These are phyloP conservation scores for Zygoascus flipseniorum DNA, from an alignment of 805 yeast genomes.

Conservation along the genomic window DNA sequence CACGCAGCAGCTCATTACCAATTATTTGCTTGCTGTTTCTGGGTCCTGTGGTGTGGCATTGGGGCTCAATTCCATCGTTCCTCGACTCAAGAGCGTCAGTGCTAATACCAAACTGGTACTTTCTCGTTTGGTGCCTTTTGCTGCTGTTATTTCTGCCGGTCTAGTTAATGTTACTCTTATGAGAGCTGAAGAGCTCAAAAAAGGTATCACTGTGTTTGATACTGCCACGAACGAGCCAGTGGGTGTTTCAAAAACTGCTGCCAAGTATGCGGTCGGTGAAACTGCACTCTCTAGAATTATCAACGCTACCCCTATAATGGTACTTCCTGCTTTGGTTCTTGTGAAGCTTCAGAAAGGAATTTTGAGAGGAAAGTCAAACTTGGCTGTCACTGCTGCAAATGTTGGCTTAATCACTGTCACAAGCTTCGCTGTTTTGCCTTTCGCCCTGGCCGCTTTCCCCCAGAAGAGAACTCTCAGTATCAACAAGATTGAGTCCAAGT, in stretches of 20 bases:
- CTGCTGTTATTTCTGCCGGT: conserved; percentile 98
- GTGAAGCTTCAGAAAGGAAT: conserved; percentile 67
- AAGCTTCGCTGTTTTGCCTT: conserved; percentile 81
- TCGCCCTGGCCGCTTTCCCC: conserved; percentile 94
- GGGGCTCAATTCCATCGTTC: conserved; percentile 88
- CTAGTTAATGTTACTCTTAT: conserved; percentile 90
- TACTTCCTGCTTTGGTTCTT: conserved; percentile 79
- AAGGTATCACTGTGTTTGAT: conserved; percentile 34
- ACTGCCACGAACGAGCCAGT: conserved; percentile 30
- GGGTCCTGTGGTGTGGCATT: conserved; percentile 95
- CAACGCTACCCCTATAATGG: conserved; percentile 97
- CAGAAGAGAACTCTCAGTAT: conserved; percentile 64
- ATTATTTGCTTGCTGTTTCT: conserved; percentile 80
- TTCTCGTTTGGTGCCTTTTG: conserved; percentile 91
- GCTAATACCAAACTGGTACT: conserved; percentile 63
- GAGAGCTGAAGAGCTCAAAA: conserved; percentile 90
- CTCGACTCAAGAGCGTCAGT: conserved; percentile 62
- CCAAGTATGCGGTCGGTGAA: conserved; percentile 88
- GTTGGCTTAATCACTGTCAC: conserved; percentile 80
- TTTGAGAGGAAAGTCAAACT: conserved; percentile 58
- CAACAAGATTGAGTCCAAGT: conserved; percentile 51
- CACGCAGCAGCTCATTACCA: conserved; percentile 64
- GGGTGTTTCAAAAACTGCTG: conserved; percentile 78
- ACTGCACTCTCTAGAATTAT: conserved; percentile 93
- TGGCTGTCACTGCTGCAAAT: conserved; percentile 62